Evolutionary conservation across 495 filamentous ascomycete species (phyloP).

Genomic region (Recurvomyces mirabilis): DNA sequence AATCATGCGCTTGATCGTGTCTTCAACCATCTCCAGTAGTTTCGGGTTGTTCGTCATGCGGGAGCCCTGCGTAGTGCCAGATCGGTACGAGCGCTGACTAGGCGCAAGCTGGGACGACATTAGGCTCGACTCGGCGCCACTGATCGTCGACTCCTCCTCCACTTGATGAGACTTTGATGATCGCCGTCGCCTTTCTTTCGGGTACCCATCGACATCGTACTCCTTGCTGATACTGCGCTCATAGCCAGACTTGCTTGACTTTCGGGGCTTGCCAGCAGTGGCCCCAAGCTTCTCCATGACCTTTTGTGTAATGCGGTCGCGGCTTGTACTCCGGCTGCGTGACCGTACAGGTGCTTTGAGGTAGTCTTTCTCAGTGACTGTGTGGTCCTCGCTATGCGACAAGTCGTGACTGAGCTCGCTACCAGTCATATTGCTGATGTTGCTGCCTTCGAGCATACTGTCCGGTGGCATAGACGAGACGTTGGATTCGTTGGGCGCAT

Average conservation of each 20-base stretch:
- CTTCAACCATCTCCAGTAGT: slow-evolving; percentile 88
- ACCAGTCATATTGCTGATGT: slow-evolving; percentile 38
- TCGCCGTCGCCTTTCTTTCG: slow-evolving; percentile 40
- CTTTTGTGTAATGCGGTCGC: slow-evolving; percentile 59
- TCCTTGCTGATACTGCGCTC: slow-evolving; percentile 52
- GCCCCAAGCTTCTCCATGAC: slow-evolving; percentile 52
- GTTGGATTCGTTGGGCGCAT: slow-evolving; percentile 59
- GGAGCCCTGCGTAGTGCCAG: slow-evolving; percentile 52
- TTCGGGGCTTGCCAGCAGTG: slow-evolving; percentile 29
- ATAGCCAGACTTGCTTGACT: slow-evolving; percentile 35
- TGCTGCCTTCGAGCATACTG: slow-evolving; percentile 66
- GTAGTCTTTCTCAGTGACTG: slow-evolving; percentile 34
- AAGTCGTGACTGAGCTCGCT: slow-evolving; percentile 11
- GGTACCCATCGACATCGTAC: slow-evolving; percentile 41
- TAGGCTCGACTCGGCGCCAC: slow-evolving; percentile 62
- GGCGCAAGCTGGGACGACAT: slow-evolving; percentile 61
- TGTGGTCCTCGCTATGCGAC: slow-evolving; percentile 14
- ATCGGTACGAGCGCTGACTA: slow-evolving; percentile 62
- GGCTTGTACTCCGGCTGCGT: slow-evolving; percentile 62
- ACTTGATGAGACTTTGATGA: slow-evolving; percentile 44
- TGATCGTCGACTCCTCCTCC: slow-evolving; percentile 50
- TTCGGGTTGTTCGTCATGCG: slow-evolving; percentile 85
- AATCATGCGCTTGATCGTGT: slow-evolving; percentile 85
- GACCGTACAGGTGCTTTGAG: slow-evolving; percentile 52
- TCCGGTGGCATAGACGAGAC: slow-evolving; percentile 86